These are phyloP conservation scores for Venturia carpophila DNA, from an alignment of 2,329 filamentous ascomycete species.

Conservation along the genomic window DNA sequence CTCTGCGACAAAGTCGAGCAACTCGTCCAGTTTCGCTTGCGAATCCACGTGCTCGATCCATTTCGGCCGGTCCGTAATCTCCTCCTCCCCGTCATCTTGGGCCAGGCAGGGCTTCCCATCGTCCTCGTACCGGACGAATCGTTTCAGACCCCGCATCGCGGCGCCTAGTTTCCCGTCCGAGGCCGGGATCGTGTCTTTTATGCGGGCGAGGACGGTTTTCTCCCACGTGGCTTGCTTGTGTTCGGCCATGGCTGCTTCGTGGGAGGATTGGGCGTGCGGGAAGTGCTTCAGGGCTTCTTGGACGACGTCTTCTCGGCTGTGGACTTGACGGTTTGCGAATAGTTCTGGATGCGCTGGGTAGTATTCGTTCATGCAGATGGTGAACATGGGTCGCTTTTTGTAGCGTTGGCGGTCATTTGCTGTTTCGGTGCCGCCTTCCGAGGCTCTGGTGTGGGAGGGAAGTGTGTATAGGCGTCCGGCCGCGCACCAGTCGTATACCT, in stretches of 20 bases:
- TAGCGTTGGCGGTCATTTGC: slow-evolving; percentile 52
- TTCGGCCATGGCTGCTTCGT: slow-evolving; percentile 15
- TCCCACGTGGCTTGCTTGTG: slow-evolving; percentile 34
- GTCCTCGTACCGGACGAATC: slow-evolving; percentile 29
- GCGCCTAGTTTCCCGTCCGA: slow-evolving; percentile 24
- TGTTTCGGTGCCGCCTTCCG: slow-evolving; percentile 27
- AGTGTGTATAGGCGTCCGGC: slow-evolving; percentile 46
- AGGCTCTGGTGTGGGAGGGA: slow-evolving; percentile 24
- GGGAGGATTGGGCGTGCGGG: not conserved
- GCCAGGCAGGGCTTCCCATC: slow-evolving; percentile 22
- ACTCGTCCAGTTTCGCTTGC: slow-evolving; percentile 16
- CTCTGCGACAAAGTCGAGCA: slow-evolving; percentile 27
- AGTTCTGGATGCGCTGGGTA: slow-evolving; percentile 46
- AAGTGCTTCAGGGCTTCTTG: slow-evolving; percentile 28
- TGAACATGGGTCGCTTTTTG: slow-evolving; percentile 49
- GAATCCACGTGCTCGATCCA: slow-evolving; percentile 23
- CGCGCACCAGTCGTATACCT: slow-evolving; percentile 56
- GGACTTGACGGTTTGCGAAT: slow-evolving; percentile 20
- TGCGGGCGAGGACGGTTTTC: slow-evolving; percentile 35
- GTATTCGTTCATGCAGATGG: slow-evolving; percentile 55
- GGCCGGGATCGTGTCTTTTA: slow-evolving; percentile 34
- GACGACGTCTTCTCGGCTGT: slow-evolving; percentile 40
- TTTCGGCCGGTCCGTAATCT: slow-evolving; percentile 20
- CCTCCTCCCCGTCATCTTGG: slow-evolving; percentile 20
- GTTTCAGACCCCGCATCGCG: slow-evolving; percentile 27